Evolutionary conservation across 768 basidiomycete species (phyloP), one percentile per base, ranked within the genome.

Genomic region (Fistulinella prunicolor): DNA sequence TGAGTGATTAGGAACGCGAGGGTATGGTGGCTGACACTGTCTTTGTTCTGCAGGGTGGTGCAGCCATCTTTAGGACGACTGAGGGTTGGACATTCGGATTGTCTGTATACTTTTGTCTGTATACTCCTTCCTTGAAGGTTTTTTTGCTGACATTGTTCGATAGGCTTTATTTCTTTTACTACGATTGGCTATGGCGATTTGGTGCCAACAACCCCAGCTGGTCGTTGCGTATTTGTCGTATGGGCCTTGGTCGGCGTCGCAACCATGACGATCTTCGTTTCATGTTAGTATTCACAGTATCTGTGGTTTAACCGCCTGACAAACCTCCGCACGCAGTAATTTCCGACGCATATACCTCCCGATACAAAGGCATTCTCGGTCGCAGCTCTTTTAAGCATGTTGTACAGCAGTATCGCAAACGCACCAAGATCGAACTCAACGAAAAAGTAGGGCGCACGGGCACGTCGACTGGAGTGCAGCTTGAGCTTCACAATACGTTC

Each of bases 161-260:
- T 51, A 88, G 86, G 86, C 60, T 84, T 87, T 57, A 68, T 85
- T 42, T 65, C 85, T 9, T 89, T 91, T 68, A 79, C 80, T 1
- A 88, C 85, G 1, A 81, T 89, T 23, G 89, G 88, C 13, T 87
- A 83, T 54, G 83, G 79, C 65, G 88, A 90, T 57, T 69, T 74
- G 13, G 54, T 77, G 0, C 88, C 86, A 0, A 59, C 62, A 42
- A 82, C 85, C 0, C 79, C 83, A 10, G 80, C 84, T 3, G 89
- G 89, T 10, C 79, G 86, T 20, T 79, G 85, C 13, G 74, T 91
- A 28, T 91, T 91, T 61, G 76, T 89, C 34, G 78, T 81, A 3
- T 90, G 89, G 89, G 85, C 88, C 0, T 64, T 91, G 29, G 66
- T 89, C 7, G 89, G 87, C 14, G 83, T 89, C 13, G 86, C 75